These are phyloP conservation scores for Colletotrichum tropicale DNA, from an alignment of 2,329 filamentous ascomycete species.

Conservation along the genomic window DNA sequence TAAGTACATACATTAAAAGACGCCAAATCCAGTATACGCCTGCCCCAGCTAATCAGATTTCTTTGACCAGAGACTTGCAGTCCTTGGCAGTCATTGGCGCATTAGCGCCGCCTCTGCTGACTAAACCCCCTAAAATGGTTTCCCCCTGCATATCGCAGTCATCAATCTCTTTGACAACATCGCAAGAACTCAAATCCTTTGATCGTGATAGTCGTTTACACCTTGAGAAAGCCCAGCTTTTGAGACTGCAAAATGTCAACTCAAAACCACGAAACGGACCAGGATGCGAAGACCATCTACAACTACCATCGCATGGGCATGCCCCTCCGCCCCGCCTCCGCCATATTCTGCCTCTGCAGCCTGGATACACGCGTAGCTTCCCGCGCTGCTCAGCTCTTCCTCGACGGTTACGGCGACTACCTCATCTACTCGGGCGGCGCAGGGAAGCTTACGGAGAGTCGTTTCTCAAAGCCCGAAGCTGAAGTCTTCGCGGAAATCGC, in stretches of 20 bases:
- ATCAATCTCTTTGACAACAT: background rate
- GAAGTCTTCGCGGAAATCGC: slow-evolving; percentile 46
- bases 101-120: background rate
- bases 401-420: slow-evolving; percentile 39
- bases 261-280: background rate
- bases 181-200: background rate
- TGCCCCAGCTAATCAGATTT: background rate
- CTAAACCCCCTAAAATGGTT: background rate
- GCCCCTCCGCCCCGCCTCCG: slow-evolving; percentile 37
- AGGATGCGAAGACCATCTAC: slow-evolving; percentile 43
- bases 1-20: background rate
- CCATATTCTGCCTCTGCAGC: slow-evolving; percentile 52
- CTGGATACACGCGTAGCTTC: slow-evolving; percentile 49
- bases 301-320: slow-evolving; percentile 48
- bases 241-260: background rate
- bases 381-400: slow-evolving; percentile 45
- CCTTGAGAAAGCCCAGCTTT: background rate
- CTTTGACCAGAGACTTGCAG: background rate
- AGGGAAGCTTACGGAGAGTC: slow-evolving; percentile 43
- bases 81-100: background rate
- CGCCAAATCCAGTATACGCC: background rate
- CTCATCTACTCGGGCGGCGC: slow-evolving; percentile 50
- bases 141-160: background rate
- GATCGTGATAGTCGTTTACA: background rate
- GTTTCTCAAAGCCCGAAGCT: slow-evolving; percentile 45